Base-by-base conservation (phyloP, 176 grass and related monocot genomes). In the Elymus sibiricus region DNA sequence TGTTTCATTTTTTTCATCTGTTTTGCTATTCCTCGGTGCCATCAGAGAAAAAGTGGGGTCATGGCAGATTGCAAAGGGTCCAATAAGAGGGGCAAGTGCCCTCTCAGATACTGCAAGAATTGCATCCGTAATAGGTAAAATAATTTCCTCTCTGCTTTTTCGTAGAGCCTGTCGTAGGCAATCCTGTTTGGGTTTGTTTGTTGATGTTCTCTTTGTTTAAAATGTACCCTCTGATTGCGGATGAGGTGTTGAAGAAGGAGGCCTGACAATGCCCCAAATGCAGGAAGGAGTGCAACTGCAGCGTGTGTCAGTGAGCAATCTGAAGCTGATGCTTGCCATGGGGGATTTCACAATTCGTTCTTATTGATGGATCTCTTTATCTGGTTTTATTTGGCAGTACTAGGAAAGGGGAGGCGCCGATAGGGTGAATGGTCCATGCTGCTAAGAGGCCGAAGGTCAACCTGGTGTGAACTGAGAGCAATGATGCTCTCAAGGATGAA, bases 251-350 rank as follows among this genome's bases (percentile, higher is more conserved):
- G 11, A 2, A 11, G 26, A 59, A 79, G 38, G 70, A 85, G 51
- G 62, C 32, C 10, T 98, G 88, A 88, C 89, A 38, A 38, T 95
- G 91, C 73, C 95, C 93, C 42, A 89, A 90, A 84, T 95, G 91
- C 77, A 89, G 88, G 28, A 90, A 83, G 13, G 76, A 89, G 16
- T 95, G 88, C 86, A 92, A 94, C 77, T 95, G 93, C 59, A 95
- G 91, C 64, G 62, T 87, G 27, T 95, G 93, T 92, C 89, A 87
- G 90, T 98, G 65, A 87, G 90, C 66, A 64, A 11, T 83, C 25
- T 42, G 24, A 77, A 65, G 11, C 3, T 72, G 24, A 27, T 74
- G 49, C 19, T 70, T 70, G 2, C 12, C 1, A 11, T 21, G 32
- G 24, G 12, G 21, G 67, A 25, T 78, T 32, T 6, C 35, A 40